Base-by-base conservation (phyloP, 163 green algal species). In the Volvox carteri region DNA sequence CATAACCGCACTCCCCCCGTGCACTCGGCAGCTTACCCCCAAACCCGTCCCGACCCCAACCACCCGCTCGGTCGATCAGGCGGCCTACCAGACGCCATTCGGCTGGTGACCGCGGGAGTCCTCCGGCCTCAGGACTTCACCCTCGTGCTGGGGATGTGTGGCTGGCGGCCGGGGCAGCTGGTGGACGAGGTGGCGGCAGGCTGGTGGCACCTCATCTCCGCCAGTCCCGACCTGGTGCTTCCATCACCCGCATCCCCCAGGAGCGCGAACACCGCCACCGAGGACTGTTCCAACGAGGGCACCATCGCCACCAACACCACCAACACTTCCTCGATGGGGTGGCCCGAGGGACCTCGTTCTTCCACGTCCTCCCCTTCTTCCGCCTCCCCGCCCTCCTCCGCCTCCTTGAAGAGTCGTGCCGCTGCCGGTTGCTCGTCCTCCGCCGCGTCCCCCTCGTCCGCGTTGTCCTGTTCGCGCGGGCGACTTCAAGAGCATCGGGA, bases 51-150 rank as follows among this genome's bases (percentile, higher is more conserved):
- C n/a, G n/a, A n/a, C n/a, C n/a, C n/a, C n/a, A n/a, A n/a, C n/a
- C n/a, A n/a, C n/a, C 62, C 62, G 4, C 39, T 46, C 6, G 46
- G 12, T n/a, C 12, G 12, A 18, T 14, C 65, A 88, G 92, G 92
- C 28, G 92, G 92, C n/a, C 88, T 94, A 52, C 79, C 88, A 8
- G 86, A 85, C 33, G 92, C 92, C 30, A 90, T 93, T 18, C 52
- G 81, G 4, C 39, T 94, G 42, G 88, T 94, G 25, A 28, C 78
- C 25, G 80, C 74, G 0, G 92, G 92, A 3, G 54, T 94, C 19
- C 90, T 91, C 4, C 60, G 35, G 0, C 85, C 92, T 9, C 52
- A 48, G 0, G 86, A 93, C 78, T 94, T 94, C 88, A 58, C 41
- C 7, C 88, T 94, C 14, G 50, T 90, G 67, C 78, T 91, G 33